Evolutionary conservation across 306 rosid genomes (phyloP), one percentile per base, ranked within the genome.

Genomic region (Hylodesmum podocarpum): DNA sequence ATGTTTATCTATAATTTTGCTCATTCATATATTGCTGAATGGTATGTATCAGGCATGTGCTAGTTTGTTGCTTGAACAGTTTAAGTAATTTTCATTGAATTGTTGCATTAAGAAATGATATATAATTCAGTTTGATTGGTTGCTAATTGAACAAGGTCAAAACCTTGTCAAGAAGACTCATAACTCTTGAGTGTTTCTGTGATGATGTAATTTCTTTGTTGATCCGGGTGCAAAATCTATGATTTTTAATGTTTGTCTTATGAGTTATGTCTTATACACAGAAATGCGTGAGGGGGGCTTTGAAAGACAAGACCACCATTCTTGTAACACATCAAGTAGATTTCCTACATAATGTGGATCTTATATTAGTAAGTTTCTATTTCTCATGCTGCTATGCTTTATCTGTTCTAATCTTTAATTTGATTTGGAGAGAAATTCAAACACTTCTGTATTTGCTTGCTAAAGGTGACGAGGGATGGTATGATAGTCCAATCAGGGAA

Each of bases 311-410:
- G 88, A 93, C 96, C 6, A 7, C 87, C 66, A 34, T 90, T 76
- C 91, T 93, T 19, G 98, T 93, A 11, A 93, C 98, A 47, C 98
- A 93, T 76, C 98, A 93, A 91, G 93, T 92, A 9, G 97, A 92
- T 64, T 92, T 92, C 88, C 84, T 92, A 74, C 93, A 86, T 62
- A 92, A 92, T 72, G 91, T 87, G 51, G 96, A 92, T 81, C 93
- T 77, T 72, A 92, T 92, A 76, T 6, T 87, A 34, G 97, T 88
- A 78, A 21, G 95, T 55, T 10, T 73, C 47, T 21, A 27, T 19
- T 47, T 27, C 49, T 13, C 15, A 28, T 14, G 31, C 28, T 11
- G 8, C 31, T 14, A 37, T 50, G 28, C 16, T 11, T 13, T 62
- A 25, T 24, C 15, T 40, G 41, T 54, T 55, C 37, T 51, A 34